Conservation (phyloP, 2,329 filamentous ascomycete species). For the Harringtonia aguacate region DNA sequence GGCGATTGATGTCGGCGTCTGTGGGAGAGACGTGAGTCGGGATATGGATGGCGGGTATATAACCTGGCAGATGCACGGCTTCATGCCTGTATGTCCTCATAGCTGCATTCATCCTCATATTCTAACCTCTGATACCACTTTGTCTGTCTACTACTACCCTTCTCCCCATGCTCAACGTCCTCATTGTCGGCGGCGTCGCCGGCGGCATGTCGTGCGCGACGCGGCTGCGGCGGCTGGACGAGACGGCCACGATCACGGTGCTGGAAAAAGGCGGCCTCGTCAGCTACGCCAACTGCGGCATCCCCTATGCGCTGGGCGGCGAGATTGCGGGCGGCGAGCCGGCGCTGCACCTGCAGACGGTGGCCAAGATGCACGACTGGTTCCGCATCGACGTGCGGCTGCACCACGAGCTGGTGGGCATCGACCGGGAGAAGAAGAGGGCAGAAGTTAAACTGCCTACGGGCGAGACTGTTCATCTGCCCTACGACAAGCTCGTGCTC, state of each 20-base stretch:
- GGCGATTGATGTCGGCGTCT: too few relatives aligned
- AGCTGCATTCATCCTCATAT: too few relatives aligned
- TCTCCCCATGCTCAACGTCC: too few relatives aligned
- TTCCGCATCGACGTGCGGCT: slow-evolving; percentile 16
- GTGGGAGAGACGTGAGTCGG: too few relatives aligned
- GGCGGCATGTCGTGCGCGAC: slow-evolving; percentile 13
- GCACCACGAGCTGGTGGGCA: slow-evolving; percentile 14
- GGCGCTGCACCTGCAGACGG: slow-evolving; percentile 15
- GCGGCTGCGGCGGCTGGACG: slow-evolving; percentile 16
- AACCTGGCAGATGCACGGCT: too few relatives aligned
- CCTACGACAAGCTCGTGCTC: slow-evolving; percentile 16
- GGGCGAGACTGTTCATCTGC: slow-evolving; percentile 1
- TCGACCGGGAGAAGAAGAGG: slow-evolving; percentile 10
- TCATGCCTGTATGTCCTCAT: too few relatives aligned
- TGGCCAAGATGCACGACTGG: slow-evolving; percentile 13
- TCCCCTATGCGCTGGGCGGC: slow-evolving; percentile 16
- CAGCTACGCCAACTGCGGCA: slow-evolving; percentile 18
- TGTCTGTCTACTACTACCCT: too few relatives aligned
- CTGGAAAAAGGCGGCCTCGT: slow-evolving; percentile 17
- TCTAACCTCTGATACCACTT: too few relatives aligned
- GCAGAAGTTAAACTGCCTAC: slow-evolving; percentile 1
- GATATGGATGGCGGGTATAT: too few relatives aligned
- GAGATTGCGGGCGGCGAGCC: slow-evolving; percentile 11
- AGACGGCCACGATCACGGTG: slow-evolving; percentile 15
- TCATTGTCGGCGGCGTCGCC: slow-evolving; percentile 9